Conservation (phyloP, 768 basidiomycete genomes). For the Steccherinum ochraceum region DNA sequence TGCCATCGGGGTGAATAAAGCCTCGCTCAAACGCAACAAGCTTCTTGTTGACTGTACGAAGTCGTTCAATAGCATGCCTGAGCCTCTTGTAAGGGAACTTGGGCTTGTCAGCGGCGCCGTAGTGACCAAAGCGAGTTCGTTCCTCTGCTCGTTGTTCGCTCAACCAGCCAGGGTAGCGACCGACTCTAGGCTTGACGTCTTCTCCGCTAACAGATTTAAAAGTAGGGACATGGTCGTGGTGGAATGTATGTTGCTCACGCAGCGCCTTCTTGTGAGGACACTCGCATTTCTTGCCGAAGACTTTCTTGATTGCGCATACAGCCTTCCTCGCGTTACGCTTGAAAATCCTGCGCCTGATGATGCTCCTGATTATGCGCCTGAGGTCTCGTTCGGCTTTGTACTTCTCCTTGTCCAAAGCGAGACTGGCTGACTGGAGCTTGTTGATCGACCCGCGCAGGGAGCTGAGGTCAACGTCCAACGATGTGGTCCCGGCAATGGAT, state of each 20-base stretch:
- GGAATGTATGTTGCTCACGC: background rate
- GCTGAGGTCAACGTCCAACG: conserved; percentile 31
- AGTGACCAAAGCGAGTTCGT: background rate
- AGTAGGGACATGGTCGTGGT: background rate
- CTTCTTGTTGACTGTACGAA: conserved; percentile 56
- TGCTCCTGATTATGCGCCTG: conserved; percentile 35
- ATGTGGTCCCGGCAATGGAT: conserved; percentile 14
- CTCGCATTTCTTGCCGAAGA: conserved; percentile 33
- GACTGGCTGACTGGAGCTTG: conserved; percentile 43
- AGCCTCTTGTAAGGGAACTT: conserved; percentile 30
- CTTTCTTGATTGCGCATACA: conserved; percentile 31
- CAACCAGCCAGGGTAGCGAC: conserved; percentile 17
- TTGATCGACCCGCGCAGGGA: conserved; percentile 40
- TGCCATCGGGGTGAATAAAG: conserved; percentile 71
- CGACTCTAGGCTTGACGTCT: conserved; percentile 17
- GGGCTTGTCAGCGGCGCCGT: background rate
- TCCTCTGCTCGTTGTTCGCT: conserved; percentile 17
- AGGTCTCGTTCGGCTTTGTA: conserved; percentile 47
- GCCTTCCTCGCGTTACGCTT: conserved; percentile 18
- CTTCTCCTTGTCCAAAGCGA: conserved; percentile 57
- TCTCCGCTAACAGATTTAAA: background rate
- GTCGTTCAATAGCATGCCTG: conserved; percentile 51
- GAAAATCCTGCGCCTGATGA: conserved; percentile 4
- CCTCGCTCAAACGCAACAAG: conserved; percentile 67
- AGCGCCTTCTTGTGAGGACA: background rate